Conservation (phyloP, 805 yeast species). For the Henningerozyma blattae region DNA sequence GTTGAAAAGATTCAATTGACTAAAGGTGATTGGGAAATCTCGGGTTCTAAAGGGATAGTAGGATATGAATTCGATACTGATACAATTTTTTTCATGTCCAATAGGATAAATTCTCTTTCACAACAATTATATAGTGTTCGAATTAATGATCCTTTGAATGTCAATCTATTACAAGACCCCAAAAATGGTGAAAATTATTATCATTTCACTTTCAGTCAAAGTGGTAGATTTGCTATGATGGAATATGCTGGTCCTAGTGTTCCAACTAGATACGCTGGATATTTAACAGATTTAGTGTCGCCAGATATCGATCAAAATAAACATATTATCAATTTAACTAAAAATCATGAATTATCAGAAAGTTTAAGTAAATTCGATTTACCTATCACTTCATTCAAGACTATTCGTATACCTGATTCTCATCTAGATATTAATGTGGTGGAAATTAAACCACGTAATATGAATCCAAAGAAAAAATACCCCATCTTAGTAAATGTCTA, state of each 20-base stretch:
- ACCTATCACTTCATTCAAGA: conserved; percentile 34
- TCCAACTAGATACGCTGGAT: conserved; percentile 19
- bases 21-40: conserved; percentile 39
- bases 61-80: conserved; percentile 37
- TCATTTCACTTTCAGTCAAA: conserved; percentile 41
- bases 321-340: conserved; percentile 8
- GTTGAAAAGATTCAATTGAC: conserved; percentile 32
- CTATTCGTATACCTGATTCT: conserved; percentile 26
- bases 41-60: conserved; percentile 26
- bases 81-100: conserved; percentile 43
- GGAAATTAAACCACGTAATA: conserved; percentile 51
- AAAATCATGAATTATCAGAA: conserved; percentile 6
- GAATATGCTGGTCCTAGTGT: conserved; percentile 16
- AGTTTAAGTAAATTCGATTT: conserved; percentile 28
- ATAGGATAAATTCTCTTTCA: conserved; percentile 33
- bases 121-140: conserved; percentile 46
- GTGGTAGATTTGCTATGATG: conserved; percentile 34
- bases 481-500: conserved; percentile 60
- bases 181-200: conserved; percentile 22
- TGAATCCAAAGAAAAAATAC: conserved; percentile 36
- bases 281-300: conserved; percentile 6
- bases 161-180: conserved; percentile 11
- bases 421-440: conserved; percentile 37
- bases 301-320: conserved; percentile 3
- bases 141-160: conserved; percentile 16